Evolutionary conservation across 2,329 filamentous ascomycete species (phyloP), one percentile per base, ranked within the genome.

Genomic region (Fusarium nisikadoi): DNA sequence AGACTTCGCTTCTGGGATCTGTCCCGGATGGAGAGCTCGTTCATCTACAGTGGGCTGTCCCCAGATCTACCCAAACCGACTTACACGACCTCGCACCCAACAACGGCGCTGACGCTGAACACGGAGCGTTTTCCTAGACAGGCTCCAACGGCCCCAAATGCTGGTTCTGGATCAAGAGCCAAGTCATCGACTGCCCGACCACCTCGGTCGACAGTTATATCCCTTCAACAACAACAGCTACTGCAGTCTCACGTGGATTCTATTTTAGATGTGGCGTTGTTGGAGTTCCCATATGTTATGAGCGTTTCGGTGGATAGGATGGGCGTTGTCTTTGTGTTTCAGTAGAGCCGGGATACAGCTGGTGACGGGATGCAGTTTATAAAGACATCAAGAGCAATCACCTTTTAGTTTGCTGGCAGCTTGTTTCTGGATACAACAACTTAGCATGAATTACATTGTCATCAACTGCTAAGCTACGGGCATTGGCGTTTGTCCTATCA

Each of bases 1-100:
- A 96, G 93, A 81, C 88, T 99, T 23, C 90, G 96, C 14, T 98
- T 97, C 82, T 99, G 96, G 96, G 95, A 99, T 78, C 86, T 96
- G 19, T 86, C 90, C 14, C 91, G 91, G 14, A 87, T 94, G 14
- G 94, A 97, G 77, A 89, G 90, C 65, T 97, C 94, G 43, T 86
- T 88, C 62, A 88, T 98, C 19, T 91, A 97, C 71, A 97, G 93
- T 79, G 95, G 95, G 1, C 85, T 94, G 16, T 89, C 90, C 63
- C 82, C 85, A 5, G 92, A 94, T 38, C 91, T 94, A 65, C 84
- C 88, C 38, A 91, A 90, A 78, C 92, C 94, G n/a, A 88, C 88
- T 14, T 98, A 95, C 78, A 87, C 89, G 9, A 84, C 88, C 2
- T 85, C 87, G 20, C 88, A 93, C 70, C 89, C 90, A 1, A 89